A percentile compares a stretch with the other conserved stretches of the same genome.
Conservation (phyloP, 2,329 filamentous ascomycete genomes). For the Fusarium oxysporum region DNA sequence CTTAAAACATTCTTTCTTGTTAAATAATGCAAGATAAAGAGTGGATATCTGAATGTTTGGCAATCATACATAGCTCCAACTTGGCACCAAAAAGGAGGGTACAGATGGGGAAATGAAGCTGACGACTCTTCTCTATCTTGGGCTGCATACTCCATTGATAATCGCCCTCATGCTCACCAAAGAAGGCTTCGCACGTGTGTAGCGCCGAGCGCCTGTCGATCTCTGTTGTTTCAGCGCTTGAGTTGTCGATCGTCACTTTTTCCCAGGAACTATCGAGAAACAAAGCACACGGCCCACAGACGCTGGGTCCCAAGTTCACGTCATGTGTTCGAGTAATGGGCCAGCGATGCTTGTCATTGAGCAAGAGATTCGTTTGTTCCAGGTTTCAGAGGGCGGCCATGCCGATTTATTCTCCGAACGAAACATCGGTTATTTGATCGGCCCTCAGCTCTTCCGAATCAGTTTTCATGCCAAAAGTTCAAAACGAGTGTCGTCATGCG, state of each 20-base stretch:
- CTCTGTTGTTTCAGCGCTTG: slow-evolving; percentile 30
- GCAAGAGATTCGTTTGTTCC: slow-evolving; percentile 10
- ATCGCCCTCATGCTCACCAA: slow-evolving; percentile 25
- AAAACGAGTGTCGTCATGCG: slow-evolving; percentile 9
- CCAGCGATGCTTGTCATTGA: slow-evolving; percentile 12
- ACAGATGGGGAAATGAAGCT: slow-evolving; percentile 39
- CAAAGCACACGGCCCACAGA: slow-evolving; percentile 19
- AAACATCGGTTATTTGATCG: slow-evolving; percentile 27
- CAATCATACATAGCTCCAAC: not conserved
- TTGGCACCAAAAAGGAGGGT: slow-evolving; percentile 1
- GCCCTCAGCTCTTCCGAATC: not conserved
- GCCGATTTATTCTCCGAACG: slow-evolving; percentile 33
- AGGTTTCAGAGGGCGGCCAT: slow-evolving; percentile 1
- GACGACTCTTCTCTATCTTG: slow-evolving; percentile 25
- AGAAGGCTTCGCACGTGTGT: slow-evolving; percentile 21
- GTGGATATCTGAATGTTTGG: not conserved
- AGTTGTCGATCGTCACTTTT: slow-evolving; percentile 37
- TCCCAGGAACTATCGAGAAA: slow-evolving; percentile 13
- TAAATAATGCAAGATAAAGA: not conserved
- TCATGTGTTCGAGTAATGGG: slow-evolving; percentile 23
- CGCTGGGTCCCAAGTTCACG: slow-evolving; percentile 18
- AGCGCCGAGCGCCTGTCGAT: slow-evolving; percentile 25
- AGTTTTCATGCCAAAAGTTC: not conserved
- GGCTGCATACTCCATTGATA: slow-evolving; percentile 25
- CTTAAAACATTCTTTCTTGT: not conserved